Base-by-base conservation (phyloP, 257 asterid genomes). In the Henckelia pumila region DNA sequence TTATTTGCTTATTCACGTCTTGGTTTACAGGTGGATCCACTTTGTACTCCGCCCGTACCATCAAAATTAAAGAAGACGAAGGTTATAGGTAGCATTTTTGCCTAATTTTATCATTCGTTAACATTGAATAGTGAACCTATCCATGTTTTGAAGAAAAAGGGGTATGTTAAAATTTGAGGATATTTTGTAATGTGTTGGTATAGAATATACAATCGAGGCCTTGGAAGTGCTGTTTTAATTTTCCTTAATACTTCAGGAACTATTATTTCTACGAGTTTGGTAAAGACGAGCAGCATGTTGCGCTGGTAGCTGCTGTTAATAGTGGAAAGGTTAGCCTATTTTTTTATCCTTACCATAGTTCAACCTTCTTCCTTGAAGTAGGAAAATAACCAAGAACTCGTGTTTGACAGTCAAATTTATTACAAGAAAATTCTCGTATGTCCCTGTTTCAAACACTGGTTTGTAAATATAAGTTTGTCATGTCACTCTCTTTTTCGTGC, bases 261-360 rank as follows among this genome's bases (percentile, higher is more conserved):
- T 92, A 89, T 68, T 92, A 89, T 84, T 88, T 83, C 70, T 92
- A 92, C 35, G 98, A 92, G 84, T 92, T 89, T 73, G 95, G 87
- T 21, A 81, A 63, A 29, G 82, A 86, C 16, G 82, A 73, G 33
- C 93, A 89, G 69, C 98, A 73, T 74, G 74, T 80, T 65, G 95
- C 95, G 50, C 80, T 92, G 53, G 92, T 92, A 70, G 97, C 96
- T 73, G 87, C 95, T 77, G 94, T 89, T 53, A 86, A 74, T 63
- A 70, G 92, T 64, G 97, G 98, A 75, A 89, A 86, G 95, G 98
- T 91, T 57, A 29, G 67, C 57, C 56, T 23, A n/a, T n/a, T n/a
- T n/a, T 30, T 24, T 11, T 59, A 56, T 40, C 59, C 8, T 56
- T 69, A 9, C 17, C 4, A 40, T 23, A 22, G 21, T 61, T 35